Evolutionary conservation across 2,329 filamentous ascomycete species (phyloP).

Genomic region (Paecilomyces niveus): DNA sequence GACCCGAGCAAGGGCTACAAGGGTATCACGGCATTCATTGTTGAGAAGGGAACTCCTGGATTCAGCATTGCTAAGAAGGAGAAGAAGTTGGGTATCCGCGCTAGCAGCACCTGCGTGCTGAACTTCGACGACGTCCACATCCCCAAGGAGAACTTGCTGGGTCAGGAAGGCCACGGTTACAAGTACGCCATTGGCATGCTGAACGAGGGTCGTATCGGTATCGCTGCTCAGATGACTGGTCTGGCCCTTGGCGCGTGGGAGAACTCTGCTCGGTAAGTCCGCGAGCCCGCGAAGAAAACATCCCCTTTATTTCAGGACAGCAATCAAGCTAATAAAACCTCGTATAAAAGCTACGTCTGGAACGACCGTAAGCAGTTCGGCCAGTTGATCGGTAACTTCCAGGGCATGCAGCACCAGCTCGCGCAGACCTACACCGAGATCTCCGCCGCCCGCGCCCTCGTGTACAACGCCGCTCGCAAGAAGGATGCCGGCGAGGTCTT

Average conservation of each 20-base stretch:
- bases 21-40: constrained; percentile 91
- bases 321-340: not conserved
- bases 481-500: constrained; percentile 98
- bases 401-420: constrained; percentile 98
- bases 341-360: constrained; percentile 67
- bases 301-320: not conserved
- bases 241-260: constrained; percentile 91
- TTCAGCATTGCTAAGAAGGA: constrained; percentile 99
- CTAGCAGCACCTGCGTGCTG: constrained; percentile 92
- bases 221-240: constrained; percentile 97
- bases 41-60: constrained; percentile 81
- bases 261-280: constrained; percentile 69
- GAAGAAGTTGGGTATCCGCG: constrained; percentile 97
- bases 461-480: constrained; percentile 94
- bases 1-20: constrained; percentile 90
- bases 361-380: constrained; percentile 98
- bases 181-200: constrained; percentile 93
- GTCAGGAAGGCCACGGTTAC: constrained; percentile 85
- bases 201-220: constrained; percentile 96
- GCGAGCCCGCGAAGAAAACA: not conserved
- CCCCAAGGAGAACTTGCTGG: constrained; percentile 79
- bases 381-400: constrained; percentile 87
- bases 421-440: constrained; percentile 96
- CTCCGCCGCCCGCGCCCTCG: constrained; percentile 77
- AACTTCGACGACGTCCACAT: constrained; percentile 96